Evolutionary conservation across 495 filamentous ascomycete species (phyloP).

Genomic region (Aspergillus steynii): DNA sequence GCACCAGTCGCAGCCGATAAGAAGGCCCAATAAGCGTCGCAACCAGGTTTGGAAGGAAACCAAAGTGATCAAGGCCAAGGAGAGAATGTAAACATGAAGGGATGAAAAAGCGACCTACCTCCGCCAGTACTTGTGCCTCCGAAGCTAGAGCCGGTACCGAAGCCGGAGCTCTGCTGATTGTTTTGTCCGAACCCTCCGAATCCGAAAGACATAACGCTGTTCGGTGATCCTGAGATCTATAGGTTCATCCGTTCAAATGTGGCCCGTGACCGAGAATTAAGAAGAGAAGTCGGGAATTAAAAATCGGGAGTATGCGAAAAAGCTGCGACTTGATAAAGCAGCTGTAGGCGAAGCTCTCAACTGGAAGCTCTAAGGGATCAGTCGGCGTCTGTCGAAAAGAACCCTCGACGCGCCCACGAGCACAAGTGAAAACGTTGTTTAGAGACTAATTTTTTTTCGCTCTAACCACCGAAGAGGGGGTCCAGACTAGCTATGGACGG

Average conservation of each 20-base stretch:
- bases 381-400: constrained; percentile 3
- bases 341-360: constrained; percentile 5
- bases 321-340: not conserved
- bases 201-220: constrained; percentile 48
- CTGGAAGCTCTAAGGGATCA: not conserved
- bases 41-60: constrained; percentile 20
- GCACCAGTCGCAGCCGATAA: constrained; percentile 31
- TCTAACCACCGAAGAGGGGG: constrained; percentile 4
- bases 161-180: constrained; percentile 56
- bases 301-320: not conserved
- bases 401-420: constrained; percentile 17
- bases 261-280: constrained; percentile 5
- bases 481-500: constrained; percentile 22
- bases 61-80: constrained; percentile 18
- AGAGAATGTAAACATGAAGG: constrained; percentile 12
- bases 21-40: constrained; percentile 13
- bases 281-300: not conserved
- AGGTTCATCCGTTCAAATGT: constrained; percentile 36
- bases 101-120: constrained; percentile 42
- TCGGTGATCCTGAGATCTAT: constrained; percentile 29
- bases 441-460: constrained; percentile 1
- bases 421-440: constrained; percentile 18
- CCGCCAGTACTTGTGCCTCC: constrained; percentile 41
- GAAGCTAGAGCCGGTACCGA: constrained; percentile 42
- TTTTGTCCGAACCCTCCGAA: constrained; percentile 62